Evolutionary conservation across 345 rosid genomes (phyloP), one percentile per base, ranked within the genome.

Genomic region (sweet orange (Citrus sinensis)): DNA sequence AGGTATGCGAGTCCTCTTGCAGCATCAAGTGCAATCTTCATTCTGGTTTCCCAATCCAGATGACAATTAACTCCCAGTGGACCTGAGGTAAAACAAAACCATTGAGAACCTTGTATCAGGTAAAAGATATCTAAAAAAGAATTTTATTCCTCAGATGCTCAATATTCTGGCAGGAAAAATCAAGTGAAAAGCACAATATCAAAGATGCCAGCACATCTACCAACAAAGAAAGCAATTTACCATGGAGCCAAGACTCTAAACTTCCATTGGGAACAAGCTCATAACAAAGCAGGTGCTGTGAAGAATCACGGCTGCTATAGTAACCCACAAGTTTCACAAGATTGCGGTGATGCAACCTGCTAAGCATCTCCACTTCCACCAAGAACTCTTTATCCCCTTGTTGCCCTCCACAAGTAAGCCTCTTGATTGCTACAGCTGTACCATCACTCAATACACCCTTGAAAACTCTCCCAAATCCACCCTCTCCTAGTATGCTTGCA

Each of bases 11-110:
- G 98, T 77, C 98, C 99, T 89, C 98, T 91, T 24, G 99, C 99
- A 75, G 98, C 97, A 89, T 96, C 99, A 79, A 96, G 98, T 61
- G 99, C 99, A 79, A 96, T 94, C 88, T 94, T 96, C 98, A 96
- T 96, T 84, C 98, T 89, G 20, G 95, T 90, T 76, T 94, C 99
- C 99, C 99, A 96, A 75, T 92, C 95, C 81, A 96, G 82, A 78
- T 97, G 99, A 84, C 97, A 94, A 74, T 94, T 94, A 70, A 91
- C 85, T 78, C 99, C 98, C 37, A 91, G 82, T 69, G 93, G 95
- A 83, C 99, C 99, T 96, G 82, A 82, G 87, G 74, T 79, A 85
- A 76, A 81, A 80, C 32, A 68, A 20, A 35, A 75, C 59, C 60
- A 70, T 51, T 77, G 49, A 49, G 68, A 27, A 65, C 59, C 58